Percentiles rank a stretch among this genome's conserved stretches.
Conservation (phyloP, 495 filamentous ascomycete genomes). For the Acidomyces sp. region DNA sequence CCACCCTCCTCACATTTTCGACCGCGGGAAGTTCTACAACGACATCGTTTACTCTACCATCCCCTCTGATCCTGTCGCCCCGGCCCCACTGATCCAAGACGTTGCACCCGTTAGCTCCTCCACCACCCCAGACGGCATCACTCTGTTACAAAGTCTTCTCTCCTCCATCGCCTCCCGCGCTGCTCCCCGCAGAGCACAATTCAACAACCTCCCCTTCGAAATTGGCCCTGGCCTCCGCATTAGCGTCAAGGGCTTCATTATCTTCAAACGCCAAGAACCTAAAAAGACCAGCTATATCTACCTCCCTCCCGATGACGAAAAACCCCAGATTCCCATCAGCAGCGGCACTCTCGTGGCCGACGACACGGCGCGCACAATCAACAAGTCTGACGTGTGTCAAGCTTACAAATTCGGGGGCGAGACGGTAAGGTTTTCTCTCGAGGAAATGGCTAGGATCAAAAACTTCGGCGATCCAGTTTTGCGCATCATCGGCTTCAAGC, state of each 20-base stretch:
- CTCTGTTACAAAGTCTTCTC: slow-evolving; percentile 66
- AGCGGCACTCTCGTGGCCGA: slow-evolving; percentile 60
- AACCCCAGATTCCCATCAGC: slow-evolving; percentile 62
- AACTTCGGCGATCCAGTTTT: slow-evolving; percentile 71
- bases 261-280: slow-evolving; percentile 70
- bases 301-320: slow-evolving; percentile 55
- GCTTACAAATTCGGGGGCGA: slow-evolving; percentile 94
- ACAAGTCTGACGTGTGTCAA: slow-evolving; percentile 72
- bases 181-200: slow-evolving; percentile 72
- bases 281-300: slow-evolving; percentile 74
- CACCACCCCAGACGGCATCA: slow-evolving; percentile 56
- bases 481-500: slow-evolving; percentile 90
- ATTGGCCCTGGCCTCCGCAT: slow-evolving; percentile 75
- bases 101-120: slow-evolving; percentile 31
- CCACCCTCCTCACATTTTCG: slow-evolving; percentile 58
- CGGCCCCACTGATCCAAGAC: slow-evolving; percentile 33
- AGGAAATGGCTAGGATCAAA: slow-evolving; percentile 64
- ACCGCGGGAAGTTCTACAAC: slow-evolving; percentile 82
- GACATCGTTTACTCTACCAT: slow-evolving; percentile 33
- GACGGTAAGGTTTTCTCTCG: slow-evolving; percentile 68
- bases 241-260: slow-evolving; percentile 81
- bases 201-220: slow-evolving; percentile 73
- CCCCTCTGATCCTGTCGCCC: slow-evolving; percentile 54
- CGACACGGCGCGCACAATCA: slow-evolving; percentile 58
- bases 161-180: slow-evolving; percentile 87